phyloP scores from a whole-genome alignment of 805 yeast species.

The Kodamaea kaohsiungensis region DNA sequence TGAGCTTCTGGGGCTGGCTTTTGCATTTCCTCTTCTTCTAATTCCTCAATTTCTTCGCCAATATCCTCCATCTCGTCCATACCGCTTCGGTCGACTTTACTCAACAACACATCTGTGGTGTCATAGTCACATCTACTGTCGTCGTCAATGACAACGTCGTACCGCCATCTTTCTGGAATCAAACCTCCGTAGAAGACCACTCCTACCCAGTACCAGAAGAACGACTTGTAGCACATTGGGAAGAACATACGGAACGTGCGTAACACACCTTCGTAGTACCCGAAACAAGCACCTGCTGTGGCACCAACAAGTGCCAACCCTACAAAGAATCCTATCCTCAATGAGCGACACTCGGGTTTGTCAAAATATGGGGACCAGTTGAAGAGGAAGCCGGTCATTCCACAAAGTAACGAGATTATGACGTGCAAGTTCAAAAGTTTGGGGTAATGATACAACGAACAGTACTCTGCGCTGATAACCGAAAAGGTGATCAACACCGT shows the following conservation, averaged over 20 bases:
- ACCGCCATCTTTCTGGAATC: constrained; percentile 86
- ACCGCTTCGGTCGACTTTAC: constrained; percentile 39
- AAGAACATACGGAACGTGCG: constrained; percentile 55
- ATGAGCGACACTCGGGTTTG: constrained; percentile 76
- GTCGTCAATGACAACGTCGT: constrained; percentile 61
- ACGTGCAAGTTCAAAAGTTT: constrained; percentile 51
- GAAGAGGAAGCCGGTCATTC: constrained; percentile 69
- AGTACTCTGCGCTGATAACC: constrained; percentile 81
- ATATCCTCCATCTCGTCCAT: constrained; percentile 38
- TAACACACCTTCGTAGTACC: constrained; percentile 54
- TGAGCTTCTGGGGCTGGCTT: constrained; percentile 13
- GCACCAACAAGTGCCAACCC: constrained; percentile 77
- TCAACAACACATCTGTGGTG: constrained; percentile 32
- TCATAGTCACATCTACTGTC: constrained; percentile 25
- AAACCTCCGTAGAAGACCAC: constrained; percentile 85
- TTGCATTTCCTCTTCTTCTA: constrained; percentile 11
- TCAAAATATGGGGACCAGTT: constrained; percentile 95
- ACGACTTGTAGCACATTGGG: constrained; percentile 69
- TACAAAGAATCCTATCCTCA: constrained; percentile 78
- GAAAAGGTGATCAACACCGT: constrained; percentile 88
- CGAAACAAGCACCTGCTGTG: constrained; percentile 59
- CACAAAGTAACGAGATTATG: constrained; percentile 62
- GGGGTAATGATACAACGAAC: constrained; percentile 66
- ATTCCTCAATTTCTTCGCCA: constrained; percentile 25
- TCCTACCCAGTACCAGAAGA: constrained; percentile 76